phyloP scores from a whole-genome alignment of 768 basidiomycete genomes.

The Pulveroboletus frians region DNA sequence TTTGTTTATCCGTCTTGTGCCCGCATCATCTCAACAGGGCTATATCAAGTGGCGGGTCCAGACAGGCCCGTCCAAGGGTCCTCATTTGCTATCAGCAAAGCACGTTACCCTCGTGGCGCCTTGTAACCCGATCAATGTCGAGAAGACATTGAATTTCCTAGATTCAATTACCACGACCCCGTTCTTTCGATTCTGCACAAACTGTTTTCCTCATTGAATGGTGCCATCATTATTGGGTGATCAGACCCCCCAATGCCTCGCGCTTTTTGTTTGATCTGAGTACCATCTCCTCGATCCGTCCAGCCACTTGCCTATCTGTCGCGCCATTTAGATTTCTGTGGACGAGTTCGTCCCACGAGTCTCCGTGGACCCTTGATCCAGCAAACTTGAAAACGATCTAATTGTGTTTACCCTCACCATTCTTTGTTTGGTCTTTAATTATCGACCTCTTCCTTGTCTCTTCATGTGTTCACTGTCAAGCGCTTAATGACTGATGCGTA shows the following conservation, averaged over 20 bases:
- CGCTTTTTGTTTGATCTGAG: conserved; percentile 4
- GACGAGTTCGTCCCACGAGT: conserved; percentile 4
- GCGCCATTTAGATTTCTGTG: conserved; percentile 6
- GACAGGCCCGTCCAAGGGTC: conserved; percentile 12
- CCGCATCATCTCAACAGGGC: conserved; percentile 17
- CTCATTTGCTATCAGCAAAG: conserved; percentile 11
- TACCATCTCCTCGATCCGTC: conserved; percentile 2
- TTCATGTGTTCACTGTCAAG: conserved; percentile 5
- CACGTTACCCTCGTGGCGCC: conserved; percentile 19
- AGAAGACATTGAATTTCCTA: conserved; percentile 6
- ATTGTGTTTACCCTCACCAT: conserved; percentile 7
- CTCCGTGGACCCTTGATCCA: conserved; percentile 16
- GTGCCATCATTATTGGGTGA: conserved; percentile 10
- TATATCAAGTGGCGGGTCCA: conserved; percentile 8
- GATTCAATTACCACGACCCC: conserved; percentile 4
- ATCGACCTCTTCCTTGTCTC: conserved; percentile 8
- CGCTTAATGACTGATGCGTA: conserved; percentile 16
- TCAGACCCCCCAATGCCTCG: conserved; percentile 3
- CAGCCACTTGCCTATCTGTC: conserved; percentile 1
- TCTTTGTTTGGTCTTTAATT: conserved; percentile 7
- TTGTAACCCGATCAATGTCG: conserved; percentile 9
- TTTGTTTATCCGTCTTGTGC: conserved; percentile 15
- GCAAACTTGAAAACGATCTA: not conserved
- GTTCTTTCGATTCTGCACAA: conserved; percentile 6
- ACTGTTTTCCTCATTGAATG: conserved; percentile 4